phyloP scores from a whole-genome alignment of 2,329 filamentous ascomycete genomes.

The Ophiostoma montium region DNA sequence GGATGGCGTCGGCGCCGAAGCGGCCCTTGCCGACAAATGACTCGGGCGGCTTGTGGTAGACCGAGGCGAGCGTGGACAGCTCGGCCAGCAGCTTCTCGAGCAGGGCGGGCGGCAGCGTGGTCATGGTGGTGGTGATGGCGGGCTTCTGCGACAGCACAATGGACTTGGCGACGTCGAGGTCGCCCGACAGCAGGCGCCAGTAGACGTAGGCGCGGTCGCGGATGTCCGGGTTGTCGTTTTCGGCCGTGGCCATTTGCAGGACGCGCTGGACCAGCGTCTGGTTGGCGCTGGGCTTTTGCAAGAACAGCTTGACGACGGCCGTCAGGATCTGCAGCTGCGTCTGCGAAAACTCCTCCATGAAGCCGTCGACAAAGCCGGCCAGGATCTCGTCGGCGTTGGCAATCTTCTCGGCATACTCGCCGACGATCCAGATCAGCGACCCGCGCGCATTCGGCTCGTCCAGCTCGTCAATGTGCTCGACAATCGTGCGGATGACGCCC shows the following conservation, averaged over 20 bases:
- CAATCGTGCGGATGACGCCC: slow-evolving; percentile 91
- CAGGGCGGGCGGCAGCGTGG: slow-evolving; percentile 66
- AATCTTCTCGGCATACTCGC: slow-evolving; percentile 98
- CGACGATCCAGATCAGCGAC: slow-evolving; percentile 95
- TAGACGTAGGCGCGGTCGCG: slow-evolving; percentile 95
- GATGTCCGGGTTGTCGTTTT: slow-evolving; percentile 96
- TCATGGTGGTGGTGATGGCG: slow-evolving; percentile 86
- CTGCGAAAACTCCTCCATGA: slow-evolving; percentile 95
- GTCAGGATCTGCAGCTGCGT: slow-evolving; percentile 97
- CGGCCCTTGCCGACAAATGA: slow-evolving; percentile 95
- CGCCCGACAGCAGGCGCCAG: slow-evolving; percentile 89
- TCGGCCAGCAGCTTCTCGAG: slow-evolving; percentile 84
- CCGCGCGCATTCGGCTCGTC: slow-evolving; percentile 87
- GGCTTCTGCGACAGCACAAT: slow-evolving; percentile 91
- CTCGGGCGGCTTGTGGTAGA: slow-evolving; percentile 96
- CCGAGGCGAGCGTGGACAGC: slow-evolving; percentile 86
- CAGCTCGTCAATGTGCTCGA: slow-evolving; percentile 90
- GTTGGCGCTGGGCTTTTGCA: slow-evolving; percentile 89
- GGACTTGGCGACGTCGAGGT: slow-evolving; percentile 80
- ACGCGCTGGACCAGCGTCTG: slow-evolving; percentile 90
- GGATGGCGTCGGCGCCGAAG: slow-evolving; percentile 86
- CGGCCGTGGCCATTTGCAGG: slow-evolving; percentile 77
- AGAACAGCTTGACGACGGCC: slow-evolving; percentile 89
- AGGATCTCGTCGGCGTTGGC: slow-evolving; percentile 96
- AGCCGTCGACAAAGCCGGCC: slow-evolving; percentile 78